Percentiles rank a stretch among this genome's conserved stretches.
These are phyloP conservation scores for Chaetomium strumarium DNA, from an alignment of 2,329 filamentous ascomycete genomes.

Conservation along the genomic window DNA sequence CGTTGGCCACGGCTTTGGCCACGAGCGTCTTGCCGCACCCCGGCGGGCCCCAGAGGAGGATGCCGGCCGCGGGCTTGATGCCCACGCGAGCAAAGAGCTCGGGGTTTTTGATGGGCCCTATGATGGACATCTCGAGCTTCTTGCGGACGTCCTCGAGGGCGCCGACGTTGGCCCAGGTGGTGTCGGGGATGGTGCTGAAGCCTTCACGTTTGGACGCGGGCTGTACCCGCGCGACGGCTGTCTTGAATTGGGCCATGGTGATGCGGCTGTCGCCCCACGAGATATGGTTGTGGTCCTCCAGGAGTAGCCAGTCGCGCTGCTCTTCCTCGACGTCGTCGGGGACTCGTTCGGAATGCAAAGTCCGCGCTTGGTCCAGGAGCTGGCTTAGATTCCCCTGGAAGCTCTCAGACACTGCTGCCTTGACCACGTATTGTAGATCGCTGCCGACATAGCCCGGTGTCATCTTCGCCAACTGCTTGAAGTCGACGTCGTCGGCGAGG, in stretches of 20 bases:
- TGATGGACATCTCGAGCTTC: conserved; percentile 78
- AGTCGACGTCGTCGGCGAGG: conserved; percentile 66
- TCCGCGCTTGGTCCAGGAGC: conserved; percentile 20
- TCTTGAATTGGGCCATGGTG: conserved; percentile 60
- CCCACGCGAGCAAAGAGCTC: conserved; percentile 71
- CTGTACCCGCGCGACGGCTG: conserved; percentile 68
- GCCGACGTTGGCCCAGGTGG: conserved; percentile 89
- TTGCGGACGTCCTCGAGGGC: conserved; percentile 74
- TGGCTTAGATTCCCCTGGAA: conserved; percentile 28
- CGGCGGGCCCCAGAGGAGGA: conserved; percentile 92
- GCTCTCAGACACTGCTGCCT: conserved; percentile 37
- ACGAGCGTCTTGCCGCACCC: conserved; percentile 96
- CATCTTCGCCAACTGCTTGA: conserved; percentile 66
- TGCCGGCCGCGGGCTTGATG: conserved; percentile 75
- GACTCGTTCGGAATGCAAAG: conserved; percentile 10
- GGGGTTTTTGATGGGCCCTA: conserved; percentile 80
- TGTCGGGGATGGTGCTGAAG: conserved; percentile 88
- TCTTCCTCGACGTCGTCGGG: conserved; percentile 9
- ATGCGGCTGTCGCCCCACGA: conserved; percentile 27
- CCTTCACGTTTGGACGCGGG: conserved; percentile 86
- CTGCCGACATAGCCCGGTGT: conserved; percentile 92
- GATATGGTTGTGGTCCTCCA: conserved; percentile 22
- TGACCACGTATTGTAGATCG: conserved; percentile 66
- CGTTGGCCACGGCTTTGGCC: conserved; percentile 92
- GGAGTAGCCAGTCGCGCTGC: conserved; percentile 26